A percentile compares a stretch with the other conserved stretches of the same genome.
These are phyloP conservation scores for Pythium angustatum DNA, from an alignment of 352 stramenopile species.

Conservation along the genomic window DNA sequence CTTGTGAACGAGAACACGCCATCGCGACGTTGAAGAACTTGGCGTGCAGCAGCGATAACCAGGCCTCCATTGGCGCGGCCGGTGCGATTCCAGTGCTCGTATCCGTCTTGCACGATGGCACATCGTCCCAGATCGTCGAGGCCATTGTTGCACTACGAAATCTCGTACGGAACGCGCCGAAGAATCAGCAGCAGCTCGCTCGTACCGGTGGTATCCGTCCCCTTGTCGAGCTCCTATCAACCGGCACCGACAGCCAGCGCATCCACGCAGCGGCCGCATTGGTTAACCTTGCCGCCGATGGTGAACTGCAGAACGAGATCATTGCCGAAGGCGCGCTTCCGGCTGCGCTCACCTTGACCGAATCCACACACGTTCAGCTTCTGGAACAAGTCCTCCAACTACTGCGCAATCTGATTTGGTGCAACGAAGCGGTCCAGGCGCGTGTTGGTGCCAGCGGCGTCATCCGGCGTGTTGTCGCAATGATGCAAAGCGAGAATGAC, in stretches of 20 bases:
- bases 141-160: slow-evolving; percentile 21
- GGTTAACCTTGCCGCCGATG: slow-evolving; percentile 6
- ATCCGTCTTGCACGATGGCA: slow-evolving; percentile 9
- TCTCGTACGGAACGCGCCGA: slow-evolving; percentile 7
- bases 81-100: slow-evolving; percentile 20
- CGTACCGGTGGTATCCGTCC: slow-evolving; percentile 10
- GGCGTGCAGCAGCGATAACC: slow-evolving; percentile 22
- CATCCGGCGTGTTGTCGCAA: slow-evolving; percentile 10
- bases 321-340: slow-evolving; percentile 20
- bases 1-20: slow-evolving; percentile 25
- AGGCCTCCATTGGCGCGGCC: slow-evolving; percentile 5
- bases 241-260: slow-evolving; percentile 10
- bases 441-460: slow-evolving; percentile 22
- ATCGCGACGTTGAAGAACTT: slow-evolving; percentile 30
- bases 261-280: slow-evolving; percentile 20
- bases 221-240: slow-evolving; percentile 15
- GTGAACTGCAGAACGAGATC: slow-evolving; percentile 21
- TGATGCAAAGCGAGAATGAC: slow-evolving; percentile 16
- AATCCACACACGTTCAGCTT: not conserved
- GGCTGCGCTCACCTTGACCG: slow-evolving; percentile 12
- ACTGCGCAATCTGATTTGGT: slow-evolving; percentile 20
- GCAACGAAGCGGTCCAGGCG: slow-evolving; percentile 18
- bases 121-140: slow-evolving; percentile 9
- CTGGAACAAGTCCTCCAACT: slow-evolving; percentile 20
- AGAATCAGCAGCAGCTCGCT: slow-evolving; percentile 11